Base-by-base conservation (phyloP, 73 alveolate species). In the Paramecium pentaurelia region DNA sequence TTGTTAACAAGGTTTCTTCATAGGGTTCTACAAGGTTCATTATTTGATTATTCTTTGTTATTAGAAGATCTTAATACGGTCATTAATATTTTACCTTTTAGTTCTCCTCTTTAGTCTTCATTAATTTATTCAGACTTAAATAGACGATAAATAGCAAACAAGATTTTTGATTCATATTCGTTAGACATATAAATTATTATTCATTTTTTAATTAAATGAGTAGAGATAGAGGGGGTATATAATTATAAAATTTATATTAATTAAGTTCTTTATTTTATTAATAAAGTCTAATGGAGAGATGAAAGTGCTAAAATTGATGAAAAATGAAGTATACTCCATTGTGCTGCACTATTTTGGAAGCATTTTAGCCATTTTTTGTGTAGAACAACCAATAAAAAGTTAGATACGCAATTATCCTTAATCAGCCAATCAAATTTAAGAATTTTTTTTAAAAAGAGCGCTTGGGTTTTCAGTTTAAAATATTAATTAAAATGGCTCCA, bases 401-500 rank as follows among this genome's bases (percentile, higher is more conserved):
- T 22, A 73, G 87, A 40, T 73, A 30, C 8, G 11, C 37, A 44
- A 73, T 40, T 80, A 80, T 80, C 91, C 91, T 45, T 25, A 47
- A 80, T 49, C 49, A 80, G 30, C 91, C 91, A 80, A 80, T 80
- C 91, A 80, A 36, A 80, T 45, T 80, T 42, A 10, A 73, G 87
- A 36, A 73, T 73, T 73, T 73, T 32, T 20, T 73, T 37, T 73
- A 37, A 71, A 37, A 73, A 73, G 7, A 73, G 60, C 87, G 60
- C 60, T 16, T 38, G 30, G 22, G 47, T 32, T 16, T 73, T 20
- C 37, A 73, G 60, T 73, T 73, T 73, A 37, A 40, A 73, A 73
- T 73, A 73, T 73, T 73, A 73, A 73, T 36, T 37, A 73, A 73
- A 73, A 89, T 89, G 94, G 94, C 86, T 16, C 94, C 94, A 58